phyloP scores from a whole-genome alignment of 2,329 filamentous ascomycete species.

The Fusarium sarcochroum region DNA sequence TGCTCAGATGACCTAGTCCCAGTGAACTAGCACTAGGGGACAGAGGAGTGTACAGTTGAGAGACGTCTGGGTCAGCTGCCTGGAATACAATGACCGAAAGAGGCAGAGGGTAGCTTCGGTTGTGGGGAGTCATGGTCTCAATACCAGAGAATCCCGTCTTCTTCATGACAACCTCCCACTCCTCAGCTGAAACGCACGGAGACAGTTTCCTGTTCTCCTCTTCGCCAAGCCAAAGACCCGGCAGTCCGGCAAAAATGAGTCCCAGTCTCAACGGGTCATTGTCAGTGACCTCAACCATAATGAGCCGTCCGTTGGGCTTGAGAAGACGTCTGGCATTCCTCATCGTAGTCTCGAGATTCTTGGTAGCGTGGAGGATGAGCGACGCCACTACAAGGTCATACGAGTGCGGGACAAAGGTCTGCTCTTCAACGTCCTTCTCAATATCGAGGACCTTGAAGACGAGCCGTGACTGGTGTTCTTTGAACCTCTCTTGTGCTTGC shows the following conservation, averaged over 20 bases:
- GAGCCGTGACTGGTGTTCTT: neutral
- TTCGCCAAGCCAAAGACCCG: neutral
- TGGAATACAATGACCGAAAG: slow-evolving; percentile 4
- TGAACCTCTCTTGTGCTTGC: neutral
- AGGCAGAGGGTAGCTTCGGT: neutral
- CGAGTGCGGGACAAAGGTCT: neutral
- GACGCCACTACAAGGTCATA: slow-evolving; percentile 3
- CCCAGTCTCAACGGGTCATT: neutral
- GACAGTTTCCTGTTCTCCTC: slow-evolving; percentile 1
- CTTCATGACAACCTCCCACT: neutral
- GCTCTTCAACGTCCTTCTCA: neutral
- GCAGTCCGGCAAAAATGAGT: neutral
- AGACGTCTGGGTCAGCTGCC: neutral
- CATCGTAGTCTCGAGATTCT: neutral
- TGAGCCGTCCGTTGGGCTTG: neutral
- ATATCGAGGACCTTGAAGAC: neutral
- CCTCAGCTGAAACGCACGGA: neutral
- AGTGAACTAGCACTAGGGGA: no score
- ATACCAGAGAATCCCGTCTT: slow-evolving; percentile 1
- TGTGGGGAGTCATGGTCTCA: neutral
- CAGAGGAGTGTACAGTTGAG: no score
- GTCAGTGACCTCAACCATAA: neutral
- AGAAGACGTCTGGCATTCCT: neutral
- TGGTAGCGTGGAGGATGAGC: neutral
- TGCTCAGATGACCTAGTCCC: no score